Percentiles rank a stretch among this genome's conserved stretches.
phyloP scores from a whole-genome alignment of 257 asterid species.

The Dorcoceras hygrometricum region DNA sequence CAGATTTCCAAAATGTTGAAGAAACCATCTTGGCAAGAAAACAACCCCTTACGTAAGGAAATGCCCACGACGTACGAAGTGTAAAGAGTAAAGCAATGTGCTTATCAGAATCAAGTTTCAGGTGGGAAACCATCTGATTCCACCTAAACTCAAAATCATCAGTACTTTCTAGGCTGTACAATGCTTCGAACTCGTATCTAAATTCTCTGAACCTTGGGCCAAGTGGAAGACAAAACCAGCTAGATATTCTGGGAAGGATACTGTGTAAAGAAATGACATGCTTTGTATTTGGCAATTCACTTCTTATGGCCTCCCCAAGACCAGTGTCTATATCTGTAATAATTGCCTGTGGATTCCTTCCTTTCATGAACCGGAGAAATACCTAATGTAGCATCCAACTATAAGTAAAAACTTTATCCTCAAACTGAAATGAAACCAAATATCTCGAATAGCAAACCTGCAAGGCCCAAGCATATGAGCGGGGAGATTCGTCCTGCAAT shows the following conservation, averaged over 20 bases:
- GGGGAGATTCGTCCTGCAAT: slow-evolving; percentile 56
- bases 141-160: slow-evolving; percentile 36
- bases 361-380: slow-evolving; percentile 60
- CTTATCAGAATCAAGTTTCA: slow-evolving; percentile 52
- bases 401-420: slow-evolving; percentile 24
- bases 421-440: slow-evolving; percentile 17
- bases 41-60: slow-evolving; percentile 51
- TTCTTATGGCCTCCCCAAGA: slow-evolving; percentile 57
- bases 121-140: slow-evolving; percentile 52
- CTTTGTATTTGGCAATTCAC: slow-evolving; percentile 63
- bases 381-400: slow-evolving; percentile 37
- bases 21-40: slow-evolving; percentile 57
- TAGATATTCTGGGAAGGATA: slow-evolving; percentile 42
- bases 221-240: slow-evolving; percentile 62
- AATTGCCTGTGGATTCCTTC: slow-evolving; percentile 56
- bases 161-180: slow-evolving; percentile 42
- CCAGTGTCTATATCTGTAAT: slow-evolving; percentile 56
- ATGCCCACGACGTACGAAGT: slow-evolving; percentile 52
- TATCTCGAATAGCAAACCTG: slow-evolving; percentile 37
- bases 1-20: slow-evolving; percentile 39
- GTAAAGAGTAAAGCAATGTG: slow-evolving; percentile 55
- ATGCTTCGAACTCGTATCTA: slow-evolving; percentile 48
- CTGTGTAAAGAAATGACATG: slow-evolving; percentile 48
- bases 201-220: slow-evolving; percentile 52
- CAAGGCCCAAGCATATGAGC: slow-evolving; percentile 53